Evolutionary conservation across 2,329 filamentous ascomycete genomes (phyloP), one percentile per base, ranked within the genome.

Genomic region (Phialophora macrospora): DNA sequence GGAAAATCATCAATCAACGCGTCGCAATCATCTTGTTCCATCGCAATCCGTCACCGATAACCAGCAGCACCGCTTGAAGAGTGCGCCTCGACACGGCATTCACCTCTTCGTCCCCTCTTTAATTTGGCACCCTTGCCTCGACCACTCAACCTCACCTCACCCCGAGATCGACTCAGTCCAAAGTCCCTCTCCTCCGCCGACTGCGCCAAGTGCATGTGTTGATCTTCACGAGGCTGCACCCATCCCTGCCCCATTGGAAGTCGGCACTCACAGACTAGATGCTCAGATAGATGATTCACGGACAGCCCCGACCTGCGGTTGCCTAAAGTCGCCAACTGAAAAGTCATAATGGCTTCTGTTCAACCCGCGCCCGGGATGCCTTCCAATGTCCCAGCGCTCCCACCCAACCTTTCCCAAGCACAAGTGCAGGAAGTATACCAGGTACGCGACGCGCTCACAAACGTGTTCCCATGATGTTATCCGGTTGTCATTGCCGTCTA

Each of bases 361-460:
- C 91, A 95, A 81, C 80, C 87, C 74, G 84, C 88, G 70, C 87
- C 89, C 70, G 85, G 86, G 73, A 85, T 90, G 78, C 87, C 89
- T 78, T 85, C 89, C 76, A 85, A 86, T 70, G 87, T 85, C 73
- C 83, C 80, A 55, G 82, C 83, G 67, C 82, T 93, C 76, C 84
- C 88, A 62, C 81, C 84, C 41, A 88, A 88, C 76, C 83, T 93
- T 74, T 93, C 87, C 64, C 89, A 89, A 74, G 88, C 92, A 74
- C 88, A 92, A 76, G 85, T 93, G 49, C 90, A 93, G 78, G 90
- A 92, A 74, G 84, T 91, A 72, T 90, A 79, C 65, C 76, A 80
- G 73, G 81, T 83, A 76, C 71, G 77, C 83, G 75, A 46, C 55
- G 49, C 63, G 20, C 56, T 49, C 28, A 17, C 32, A 48, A 65